Evolutionary conservation across 2,329 filamentous ascomycete genomes (phyloP), one percentile per base, ranked within the genome.

Genomic region (Venturia carpophila): DNA sequence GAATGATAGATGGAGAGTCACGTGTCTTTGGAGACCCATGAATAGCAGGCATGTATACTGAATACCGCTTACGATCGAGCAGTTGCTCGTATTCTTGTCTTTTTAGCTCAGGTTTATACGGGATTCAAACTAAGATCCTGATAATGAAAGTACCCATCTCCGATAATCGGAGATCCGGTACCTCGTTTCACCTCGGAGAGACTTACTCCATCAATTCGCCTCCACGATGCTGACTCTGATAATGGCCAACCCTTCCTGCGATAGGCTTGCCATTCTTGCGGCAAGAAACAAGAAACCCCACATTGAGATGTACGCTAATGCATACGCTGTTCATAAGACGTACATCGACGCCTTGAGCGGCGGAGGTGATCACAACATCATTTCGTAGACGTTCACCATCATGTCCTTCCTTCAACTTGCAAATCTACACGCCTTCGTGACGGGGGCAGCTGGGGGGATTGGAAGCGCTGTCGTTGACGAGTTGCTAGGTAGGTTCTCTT

Each of bases 391-490:
- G 1, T 3, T 37, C 15, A 10, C 15, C 27, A n/a, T 5, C 30
- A 73, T 76, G 73, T 78, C 80, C 1, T 83, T 81, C 66, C 73
- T 83, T 6, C 75, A 73, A 1, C 71, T 83, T 37, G 77, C 81
- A 68, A 77, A 76, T 17, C 72, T 75, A 34, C 81, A 84, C 73
- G 81, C 81, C 41, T 82, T 84, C 66, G 75, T 84, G 34, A 83
- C 82, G 0, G 82, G 82, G 19, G 81, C 81, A 19, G 78, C 79
- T 19, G 80, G 81, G 17, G 79, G 79, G 3, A 82, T 84, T 71
- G 82, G 82, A 1, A 74, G 73, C 45, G 76, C 78, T 13, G 79
- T 79, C 15, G 79, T 83, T 5, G 73, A 76, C 61, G 81, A 84
- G 68, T 82, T 85, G 63, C 70, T 83, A 65, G 76, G 82, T 83